Base-by-base conservation (phyloP, 1,139 yeast genomes). In the Suhomyces maxii region DNA sequence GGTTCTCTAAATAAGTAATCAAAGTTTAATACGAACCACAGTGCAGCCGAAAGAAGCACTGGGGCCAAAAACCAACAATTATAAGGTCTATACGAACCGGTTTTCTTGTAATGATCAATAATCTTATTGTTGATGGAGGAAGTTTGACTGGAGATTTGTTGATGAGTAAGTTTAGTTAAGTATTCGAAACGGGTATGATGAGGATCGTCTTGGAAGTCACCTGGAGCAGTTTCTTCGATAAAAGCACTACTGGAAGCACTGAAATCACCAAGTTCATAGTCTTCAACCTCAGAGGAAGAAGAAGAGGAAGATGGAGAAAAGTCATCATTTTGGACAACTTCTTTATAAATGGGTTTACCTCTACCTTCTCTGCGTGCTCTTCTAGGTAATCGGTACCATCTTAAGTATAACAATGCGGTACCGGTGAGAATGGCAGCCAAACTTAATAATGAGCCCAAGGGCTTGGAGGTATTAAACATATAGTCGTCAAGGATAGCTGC, bases 1-100 rank as follows among this genome's bases (percentile, higher is more conserved):
- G 71, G 65, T 36, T 62, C 60, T 23, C 73, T 66, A 42, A 73
- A 63, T 42, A 59, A 57, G 51, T 74, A 71, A 36, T 59, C 73
- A 2, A 73, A 8, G 55, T 79, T 80, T 36, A 77, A 61, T 0
- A 71, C 26, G 14, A 71, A 52, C 80, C 81, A 77, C 35, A 70
- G 60, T 6, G 53, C 30, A 2, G 62, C 61, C 7, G 71, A 44
- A 11, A 73, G 53, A n/a, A 64, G 34, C 0, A 71, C 64, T 1
- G 75, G 71, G 2, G 64, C 52, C 32, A 50, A 45, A 36, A 53
- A 48, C 68, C 68, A 63, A 36, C 60, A 55, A 40, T 60, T 56
- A 26, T 50, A 35, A 3, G 64, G 64, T 10, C 39, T 33, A 44
- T 47, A 51, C 13, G 47, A 35, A 33, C 53, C 46, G 34, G 38